Conservation (phyloP, 2,329 filamentous ascomycete genomes). For the Colletotrichum navitas region DNA sequence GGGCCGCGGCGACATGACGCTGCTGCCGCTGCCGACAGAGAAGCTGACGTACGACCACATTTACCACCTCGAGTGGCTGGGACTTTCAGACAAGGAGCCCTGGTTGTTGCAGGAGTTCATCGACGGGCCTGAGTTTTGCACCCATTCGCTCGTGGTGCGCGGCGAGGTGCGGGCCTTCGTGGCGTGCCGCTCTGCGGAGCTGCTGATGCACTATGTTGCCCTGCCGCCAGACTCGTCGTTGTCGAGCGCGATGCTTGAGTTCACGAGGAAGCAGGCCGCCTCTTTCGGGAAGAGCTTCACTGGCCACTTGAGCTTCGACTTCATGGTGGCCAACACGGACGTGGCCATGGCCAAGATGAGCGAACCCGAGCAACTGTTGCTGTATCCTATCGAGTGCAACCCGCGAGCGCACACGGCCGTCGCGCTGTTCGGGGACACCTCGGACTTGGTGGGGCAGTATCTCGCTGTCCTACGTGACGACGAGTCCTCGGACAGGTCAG, state of each 20-base stretch:
- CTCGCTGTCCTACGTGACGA: conserved; percentile 57
- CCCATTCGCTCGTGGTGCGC: conserved; percentile 75
- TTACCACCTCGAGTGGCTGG: conserved; percentile 58
- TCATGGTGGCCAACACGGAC: conserved; percentile 68
- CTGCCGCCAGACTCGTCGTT: conserved; percentile 68
- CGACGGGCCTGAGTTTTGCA: conserved; percentile 73
- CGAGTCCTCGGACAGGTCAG: conserved; percentile 41
- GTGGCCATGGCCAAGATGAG: conserved; percentile 49
- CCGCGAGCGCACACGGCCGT: conserved; percentile 77
- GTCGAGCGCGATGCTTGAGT: conserved; percentile 70
- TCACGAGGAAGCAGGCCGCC: conserved; percentile 70
- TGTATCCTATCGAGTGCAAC: conserved; percentile 80
- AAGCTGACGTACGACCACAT: conserved; percentile 68
- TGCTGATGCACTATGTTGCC: conserved; percentile 75
- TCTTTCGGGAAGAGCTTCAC: conserved; percentile 67
- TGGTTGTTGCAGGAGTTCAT: conserved; percentile 80
- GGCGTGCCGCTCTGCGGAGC: conserved; percentile 72
- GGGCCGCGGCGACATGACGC: conserved; percentile 71
- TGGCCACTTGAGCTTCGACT: conserved; percentile 80
- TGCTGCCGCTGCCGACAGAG: conserved; percentile 69
- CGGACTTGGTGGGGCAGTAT: conserved; percentile 65
- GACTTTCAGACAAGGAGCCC: conserved; percentile 65
- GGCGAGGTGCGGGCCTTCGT: conserved; percentile 76
- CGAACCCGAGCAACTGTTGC: conserved; percentile 35
- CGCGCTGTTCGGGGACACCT: conserved; percentile 66